These are phyloP conservation scores for Collybia nuda DNA, from an alignment of 768 basidiomycete genomes.

Conservation along the genomic window DNA sequence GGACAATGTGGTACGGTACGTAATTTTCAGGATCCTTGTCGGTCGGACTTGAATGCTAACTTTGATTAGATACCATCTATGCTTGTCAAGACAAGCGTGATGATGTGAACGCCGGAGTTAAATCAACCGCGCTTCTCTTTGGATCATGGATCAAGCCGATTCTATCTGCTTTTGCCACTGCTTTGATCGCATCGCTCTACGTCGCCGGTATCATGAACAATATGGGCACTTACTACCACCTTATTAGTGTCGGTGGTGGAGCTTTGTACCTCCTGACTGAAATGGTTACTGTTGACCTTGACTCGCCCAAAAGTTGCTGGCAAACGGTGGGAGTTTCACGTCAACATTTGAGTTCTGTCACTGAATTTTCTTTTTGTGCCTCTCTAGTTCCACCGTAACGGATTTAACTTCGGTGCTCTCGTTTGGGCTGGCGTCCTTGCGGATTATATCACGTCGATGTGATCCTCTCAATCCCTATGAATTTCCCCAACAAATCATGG, in stretches of 20 bases:
- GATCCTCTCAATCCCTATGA: not conserved
- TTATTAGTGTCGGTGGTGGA: slow-evolving; percentile 12
- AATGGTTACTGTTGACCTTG: slow-evolving; percentile 9
- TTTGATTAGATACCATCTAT: slow-evolving; percentile 50
- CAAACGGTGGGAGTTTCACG: slow-evolving; percentile 3
- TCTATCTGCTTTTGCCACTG: slow-evolving; percentile 7
- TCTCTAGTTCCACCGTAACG: slow-evolving; percentile 18
- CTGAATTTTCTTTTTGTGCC: not conserved
- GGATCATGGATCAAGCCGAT: slow-evolving; percentile 14
- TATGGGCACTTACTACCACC: slow-evolving; percentile 10
- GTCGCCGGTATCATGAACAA: slow-evolving; percentile 12
- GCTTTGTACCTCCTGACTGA: slow-evolving; percentile 9
- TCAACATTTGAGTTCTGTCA: not conserved
- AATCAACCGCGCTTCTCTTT: slow-evolving; percentile 15
- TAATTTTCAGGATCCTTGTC: not conserved
- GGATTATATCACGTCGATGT: slow-evolving; percentile 11
- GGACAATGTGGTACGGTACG: slow-evolving; percentile 21
- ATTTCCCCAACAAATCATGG: no score
- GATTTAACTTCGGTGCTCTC: slow-evolving; percentile 15
- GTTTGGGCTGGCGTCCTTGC: slow-evolving; percentile 14
- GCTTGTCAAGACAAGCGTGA: slow-evolving; percentile 60
- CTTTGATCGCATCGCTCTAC: slow-evolving; percentile 11
- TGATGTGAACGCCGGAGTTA: slow-evolving; percentile 36
- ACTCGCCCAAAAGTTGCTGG: slow-evolving; percentile 16
- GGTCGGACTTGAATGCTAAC: not conserved